Percentiles rank a stretch among this genome's conserved stretches.
Evolutionary conservation across 179 eudicot species (phyloP).

Genomic region (Beta macrorhiza): DNA sequence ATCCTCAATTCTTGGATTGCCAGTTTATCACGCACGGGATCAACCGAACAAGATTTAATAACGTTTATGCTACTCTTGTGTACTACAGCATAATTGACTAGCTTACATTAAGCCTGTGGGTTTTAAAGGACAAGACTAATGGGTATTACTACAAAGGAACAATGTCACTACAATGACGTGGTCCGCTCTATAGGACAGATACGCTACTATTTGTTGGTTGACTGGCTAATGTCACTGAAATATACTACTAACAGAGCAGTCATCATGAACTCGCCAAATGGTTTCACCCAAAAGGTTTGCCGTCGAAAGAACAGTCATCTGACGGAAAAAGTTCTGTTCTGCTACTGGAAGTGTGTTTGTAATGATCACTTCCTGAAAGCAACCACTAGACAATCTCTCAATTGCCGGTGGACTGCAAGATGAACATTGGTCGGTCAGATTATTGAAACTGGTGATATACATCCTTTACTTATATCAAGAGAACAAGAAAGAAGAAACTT

Average conservation of each 20-base stretch:
- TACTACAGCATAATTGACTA: constrained; percentile 10
- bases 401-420: constrained; percentile 86
- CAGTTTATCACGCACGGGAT: not conserved
- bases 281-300: constrained; percentile 94
- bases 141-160: not conserved
- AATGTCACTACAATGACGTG: not conserved
- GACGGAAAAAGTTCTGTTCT: constrained; percentile 76
- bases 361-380: constrained; percentile 86
- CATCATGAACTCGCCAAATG: constrained; percentile 92
- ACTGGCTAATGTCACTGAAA: constrained; percentile 50
- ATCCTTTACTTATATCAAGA: not conserved
- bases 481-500: not conserved
- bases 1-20: not conserved
- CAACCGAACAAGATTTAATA: not conserved
- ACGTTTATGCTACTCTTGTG: not conserved
- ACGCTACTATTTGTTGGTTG: not conserved
- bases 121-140: not conserved
- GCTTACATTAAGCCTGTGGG: not conserved
- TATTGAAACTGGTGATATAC: not conserved
- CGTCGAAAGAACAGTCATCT: constrained; percentile 85
- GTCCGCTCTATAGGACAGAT: constrained; percentile 14
- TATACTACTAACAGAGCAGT: constrained; percentile 87
- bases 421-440: not conserved
- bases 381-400: constrained; percentile 85
- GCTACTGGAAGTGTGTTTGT: constrained; percentile 84